Base-by-base conservation (phyloP, 495 filamentous ascomycete species). In the Margaritispora aquatica region DNA sequence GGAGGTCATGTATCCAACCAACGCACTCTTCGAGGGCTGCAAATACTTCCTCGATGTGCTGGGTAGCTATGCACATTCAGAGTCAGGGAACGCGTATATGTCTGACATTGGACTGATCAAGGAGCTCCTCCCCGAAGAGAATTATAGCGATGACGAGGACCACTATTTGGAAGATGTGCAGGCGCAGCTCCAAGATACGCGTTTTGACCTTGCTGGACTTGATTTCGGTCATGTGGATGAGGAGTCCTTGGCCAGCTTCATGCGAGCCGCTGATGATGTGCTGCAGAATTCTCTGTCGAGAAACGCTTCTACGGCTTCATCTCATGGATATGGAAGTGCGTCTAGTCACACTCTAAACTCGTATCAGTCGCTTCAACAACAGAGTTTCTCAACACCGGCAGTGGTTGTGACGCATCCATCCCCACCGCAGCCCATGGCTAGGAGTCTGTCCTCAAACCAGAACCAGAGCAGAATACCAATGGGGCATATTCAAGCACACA, bases 31-130 rank as follows among this genome's bases (percentile, higher is more conserved):
- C 13, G 26, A 10, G 20, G 60, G 56, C 2, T 63, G 56, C 49
- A 57, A 63, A 26, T 34, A 59, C 2, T 66, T 66, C 46, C 51
- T 66, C 5, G 63, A 66, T 56, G 26, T 60, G 63, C 38, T 44
- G 3, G 38, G 15, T 8, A 44, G 38, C 38, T 44, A 10, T n/a
- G 17, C 10, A 7, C 3, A 7, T 8, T n/a, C 38, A 2, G 38
- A 44, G 3, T 3, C 52, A 2, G 38, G 60, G 49, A 49, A 50
- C 8, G 21, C 11, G 5, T 56, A 64, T 19, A 57, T 67, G 19
- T 10, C 46, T 26, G 56, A 61, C 29, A 67, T 67, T 10, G 31
- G 46, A 4, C 19, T 53, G 1, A 54, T 62, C 26, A 63, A 64
- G 31, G 15, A 29, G 24, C 46, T 58, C 1, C 51, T 67, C 24